These are phyloP conservation scores for Neopestalotiopsis rosae DNA, from an alignment of 2,329 filamentous ascomycete species.

Conservation along the genomic window DNA sequence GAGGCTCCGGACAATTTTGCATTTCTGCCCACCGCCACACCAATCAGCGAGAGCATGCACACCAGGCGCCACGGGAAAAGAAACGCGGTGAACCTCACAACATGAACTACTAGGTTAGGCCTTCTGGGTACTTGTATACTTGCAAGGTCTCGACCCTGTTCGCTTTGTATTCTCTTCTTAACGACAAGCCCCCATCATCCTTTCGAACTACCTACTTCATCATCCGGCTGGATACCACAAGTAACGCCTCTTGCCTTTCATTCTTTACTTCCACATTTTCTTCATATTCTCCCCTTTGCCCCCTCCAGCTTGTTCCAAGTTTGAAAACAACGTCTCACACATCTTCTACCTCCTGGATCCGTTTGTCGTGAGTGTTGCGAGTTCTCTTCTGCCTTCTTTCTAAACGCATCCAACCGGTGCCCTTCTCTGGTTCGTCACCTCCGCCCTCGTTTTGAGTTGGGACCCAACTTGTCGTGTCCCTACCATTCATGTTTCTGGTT, in stretches of 20 bases:
- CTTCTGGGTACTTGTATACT: slow-evolving; percentile 33
- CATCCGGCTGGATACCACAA: slow-evolving; percentile 26
- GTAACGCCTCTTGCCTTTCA: slow-evolving; percentile 37
- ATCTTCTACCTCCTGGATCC: slow-evolving; percentile 18
- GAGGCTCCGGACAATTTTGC: slow-evolving; percentile 15
- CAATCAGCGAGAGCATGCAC: slow-evolving; percentile 8
- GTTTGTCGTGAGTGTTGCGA: slow-evolving; percentile 31
- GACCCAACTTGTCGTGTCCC: slow-evolving; percentile 8
- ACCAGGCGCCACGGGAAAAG: slow-evolving; percentile 9
- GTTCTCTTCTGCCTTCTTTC: background rate
- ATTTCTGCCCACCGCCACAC: slow-evolving; percentile 13
- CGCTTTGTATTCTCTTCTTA: slow-evolving; percentile 25
- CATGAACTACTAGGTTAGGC: slow-evolving; percentile 7
- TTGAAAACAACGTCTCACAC: slow-evolving; percentile 39
- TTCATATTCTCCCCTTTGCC: slow-evolving; percentile 23
- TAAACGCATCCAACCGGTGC: slow-evolving; percentile 27
- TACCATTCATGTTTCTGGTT: slow-evolving; percentile 27
- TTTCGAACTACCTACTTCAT: slow-evolving; percentile 24
- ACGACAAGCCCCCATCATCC: slow-evolving; percentile 27
- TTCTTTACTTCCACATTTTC: slow-evolving; percentile 12
- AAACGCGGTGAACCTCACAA: slow-evolving; percentile 6
- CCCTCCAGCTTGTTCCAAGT: slow-evolving; percentile 31
- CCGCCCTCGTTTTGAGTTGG: slow-evolving; percentile 13
- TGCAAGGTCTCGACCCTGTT: slow-evolving; percentile 33
- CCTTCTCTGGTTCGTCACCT: slow-evolving; percentile 30